Percentiles rank a stretch among this genome's conserved stretches.
phyloP scores from a whole-genome alignment of 306 rosid species.

The Cucumis sativus region Cucumber_9930_V3 NC_026657.2:5690501-5691000 shows the following conservation, averaged over 20 bases:
- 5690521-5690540: not conserved
- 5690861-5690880: not conserved
- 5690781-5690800: conserved; percentile 85
- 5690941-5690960: conserved; percentile 86
- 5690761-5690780: not conserved
- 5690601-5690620: conserved; percentile 74
- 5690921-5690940: too few relatives aligned
- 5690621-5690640: not conserved
- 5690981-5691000: not conserved
- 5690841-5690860: conserved; percentile 87
- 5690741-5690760: too few relatives aligned
- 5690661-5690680: not conserved
- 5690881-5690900: not conserved
- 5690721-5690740: not conserved
- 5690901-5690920: not conserved
- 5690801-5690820: conserved; percentile 87
- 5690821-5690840: conserved; percentile 91
- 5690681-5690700: conserved; percentile 11
- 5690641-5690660: not conserved
- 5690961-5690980: conserved; percentile 13
- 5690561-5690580: conserved; percentile 97
- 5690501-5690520: not conserved
- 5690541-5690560: conserved; percentile 3
- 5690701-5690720: not conserved
- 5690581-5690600: conserved; percentile 86